phyloP scores from a whole-genome alignment of 1,139 yeast species.

The Geotrichum bryndzae region DNA sequence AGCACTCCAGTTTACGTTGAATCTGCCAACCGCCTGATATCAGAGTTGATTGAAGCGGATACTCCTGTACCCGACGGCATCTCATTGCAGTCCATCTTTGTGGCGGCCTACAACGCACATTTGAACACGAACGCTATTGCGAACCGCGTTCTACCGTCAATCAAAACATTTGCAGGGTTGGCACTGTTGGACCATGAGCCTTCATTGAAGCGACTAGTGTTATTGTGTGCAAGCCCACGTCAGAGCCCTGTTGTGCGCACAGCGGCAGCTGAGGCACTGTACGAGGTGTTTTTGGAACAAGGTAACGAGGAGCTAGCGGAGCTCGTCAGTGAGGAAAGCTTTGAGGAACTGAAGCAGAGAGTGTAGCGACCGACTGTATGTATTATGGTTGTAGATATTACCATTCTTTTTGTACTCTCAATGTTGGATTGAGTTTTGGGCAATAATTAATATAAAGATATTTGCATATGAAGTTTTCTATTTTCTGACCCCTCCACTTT shows the following conservation, averaged over 20 bases:
- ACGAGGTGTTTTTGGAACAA: slow-evolving; percentile 1
- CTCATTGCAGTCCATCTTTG: slow-evolving; percentile 17
- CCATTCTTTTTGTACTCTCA: not conserved
- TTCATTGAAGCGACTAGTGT: slow-evolving; percentile 21
- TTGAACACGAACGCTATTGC: slow-evolving; percentile 21
- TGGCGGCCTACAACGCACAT: slow-evolving; percentile 23
- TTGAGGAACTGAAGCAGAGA: not conserved
- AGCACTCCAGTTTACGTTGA: slow-evolving; percentile 17
- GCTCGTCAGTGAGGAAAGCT: not conserved
- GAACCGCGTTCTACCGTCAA: slow-evolving; percentile 19
- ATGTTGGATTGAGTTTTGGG: not conserved
- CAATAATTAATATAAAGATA: too few relatives aligned
- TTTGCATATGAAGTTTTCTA: not conserved
- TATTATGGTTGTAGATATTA: too few relatives aligned
- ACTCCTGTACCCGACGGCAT: slow-evolving; percentile 11
- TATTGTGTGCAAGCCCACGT: slow-evolving; percentile 18
- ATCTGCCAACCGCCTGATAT: slow-evolving; percentile 18
- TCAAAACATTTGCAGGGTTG: slow-evolving; percentile 21
- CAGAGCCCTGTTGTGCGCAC: not conserved
- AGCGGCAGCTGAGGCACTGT: slow-evolving; percentile 3
- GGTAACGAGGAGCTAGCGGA: slow-evolving; percentile 7
- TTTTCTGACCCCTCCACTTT: not conserved
- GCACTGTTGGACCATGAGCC: slow-evolving; percentile 21
- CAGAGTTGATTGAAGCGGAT: slow-evolving; percentile 22
- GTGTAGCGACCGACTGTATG: not conserved